A percentile compares a stretch with the other conserved stretches of the same genome.
These are phyloP conservation scores for Panaeolus papilionaceus DNA, from an alignment of 768 basidiomycete genomes.

Conservation along the genomic window DNA sequence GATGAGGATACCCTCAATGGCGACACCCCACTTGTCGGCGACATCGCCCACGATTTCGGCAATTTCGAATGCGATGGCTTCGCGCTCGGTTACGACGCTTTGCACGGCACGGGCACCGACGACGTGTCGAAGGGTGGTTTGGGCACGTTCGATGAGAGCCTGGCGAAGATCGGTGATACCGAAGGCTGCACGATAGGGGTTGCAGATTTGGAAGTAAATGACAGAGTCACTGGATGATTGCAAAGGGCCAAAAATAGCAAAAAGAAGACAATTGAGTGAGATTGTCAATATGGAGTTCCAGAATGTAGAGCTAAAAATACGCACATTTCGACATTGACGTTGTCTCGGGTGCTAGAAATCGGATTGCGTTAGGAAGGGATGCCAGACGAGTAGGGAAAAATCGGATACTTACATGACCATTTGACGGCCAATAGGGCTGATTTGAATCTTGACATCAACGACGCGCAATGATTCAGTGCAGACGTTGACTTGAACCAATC, in stretches of 20 bases:
- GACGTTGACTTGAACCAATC: constrained; percentile 91
- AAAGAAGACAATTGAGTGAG: constrained; percentile 18
- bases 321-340: constrained; percentile 93
- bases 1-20: constrained; percentile 95
- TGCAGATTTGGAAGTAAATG: constrained; percentile 90
- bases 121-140: constrained; percentile 97
- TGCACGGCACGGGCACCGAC: constrained; percentile 96
- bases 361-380: constrained; percentile 20
- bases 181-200: constrained; percentile 93
- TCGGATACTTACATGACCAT: constrained; percentile 68
- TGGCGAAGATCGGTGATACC: constrained; percentile 90
- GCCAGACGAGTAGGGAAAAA: constrained; percentile 12
- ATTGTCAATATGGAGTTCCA: not conserved
- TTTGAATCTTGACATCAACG: constrained; percentile 97
- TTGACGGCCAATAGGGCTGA: constrained; percentile 86
- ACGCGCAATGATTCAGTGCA: constrained; percentile 88
- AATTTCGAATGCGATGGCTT: constrained; percentile 95
- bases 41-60: constrained; percentile 94
- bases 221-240: constrained; percentile 75
- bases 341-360: constrained; percentile 77
- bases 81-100: constrained; percentile 94
- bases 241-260: constrained; percentile 5
- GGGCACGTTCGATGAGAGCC: constrained; percentile 83
- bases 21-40: constrained; percentile 96
- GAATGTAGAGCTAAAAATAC: constrained; percentile 32